Base-by-base conservation (phyloP, 768 basidiomycete species). In the Mycena albidolilacea region DNA sequence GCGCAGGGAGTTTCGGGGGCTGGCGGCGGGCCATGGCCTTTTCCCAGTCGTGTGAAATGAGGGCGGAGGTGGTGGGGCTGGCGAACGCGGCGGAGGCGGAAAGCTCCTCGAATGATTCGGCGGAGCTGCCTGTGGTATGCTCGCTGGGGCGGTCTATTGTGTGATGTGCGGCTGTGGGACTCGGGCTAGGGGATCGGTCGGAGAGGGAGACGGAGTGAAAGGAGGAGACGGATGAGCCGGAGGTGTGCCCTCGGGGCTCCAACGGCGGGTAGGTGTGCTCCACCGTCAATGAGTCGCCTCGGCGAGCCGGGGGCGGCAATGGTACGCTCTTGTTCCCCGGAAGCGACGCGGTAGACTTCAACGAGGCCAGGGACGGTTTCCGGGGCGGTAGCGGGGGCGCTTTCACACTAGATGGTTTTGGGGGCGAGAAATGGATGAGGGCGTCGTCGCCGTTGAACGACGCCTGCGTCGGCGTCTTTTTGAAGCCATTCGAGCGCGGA, bases 171-270 rank as follows among this genome's bases (percentile, higher is more conserved):
- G 63, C 63, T 21, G 37, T 52, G 3, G 63, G 63, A 23, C 48
- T 64, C 17, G 78, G 83, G 82, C 67, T 85, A 82, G 57, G 85
- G 77, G 76, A 82, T 73, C 92, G 91, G 8, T 92, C 92, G 1
- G 93, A 95, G 19, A 95, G 86, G 1, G 94, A 95, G 35, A 95
- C 92, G 3, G 94, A 94, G 76, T 94, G 93, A 73, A 95, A 94
- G 38, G 94, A 95, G 3, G 94, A 95, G 48, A 94, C 88, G 60
- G 94, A 95, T 1, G 93, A 93, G 3, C 87, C 88, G 6, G 89
- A 87, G 6, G 84, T 87, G 78, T 95, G 64, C 82, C 85, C 21
- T 80, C 79, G 74, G 79, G 81, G 64, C 82, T 35, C 83, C 70
- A 80, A 81, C 17, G 71, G 88, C 19, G 91, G 90, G 77, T 91